A percentile compares a stretch with the other conserved stretches of the same genome.
Evolutionary conservation across 2,329 filamentous ascomycete genomes (phyloP).

Genomic region (Thelonectria rubi): DNA sequence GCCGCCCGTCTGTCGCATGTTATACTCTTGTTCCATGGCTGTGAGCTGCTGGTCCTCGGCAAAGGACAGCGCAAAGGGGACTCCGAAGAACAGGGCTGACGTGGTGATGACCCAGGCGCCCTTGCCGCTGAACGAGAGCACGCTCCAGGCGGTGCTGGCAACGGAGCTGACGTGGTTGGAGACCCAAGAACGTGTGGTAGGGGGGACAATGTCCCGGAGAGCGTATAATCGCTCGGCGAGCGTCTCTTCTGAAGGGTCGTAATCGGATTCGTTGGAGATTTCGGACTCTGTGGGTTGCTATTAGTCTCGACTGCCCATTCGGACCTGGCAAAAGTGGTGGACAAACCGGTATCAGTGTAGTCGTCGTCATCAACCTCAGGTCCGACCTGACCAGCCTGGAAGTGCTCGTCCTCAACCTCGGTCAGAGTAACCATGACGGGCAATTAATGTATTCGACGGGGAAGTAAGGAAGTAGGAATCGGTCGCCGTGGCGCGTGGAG

Average conservation of each 20-base stretch:
- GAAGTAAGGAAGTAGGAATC: constrained; percentile 20
- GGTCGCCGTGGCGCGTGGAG: constrained; percentile 9
- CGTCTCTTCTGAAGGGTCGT: constrained; percentile 66
- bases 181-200: constrained; percentile 74
- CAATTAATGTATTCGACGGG: constrained; percentile 26
- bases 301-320: constrained; percentile 18
- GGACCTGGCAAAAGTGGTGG: constrained; percentile 13
- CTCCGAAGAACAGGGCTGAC: constrained; percentile 86
- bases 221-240: constrained; percentile 76
- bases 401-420: constrained; percentile 97
- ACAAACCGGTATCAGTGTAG: constrained; percentile 90
- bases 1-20: constrained; percentile 90
- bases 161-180: constrained; percentile 68
- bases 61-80: constrained; percentile 92
- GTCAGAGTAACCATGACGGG: constrained; percentile 91
- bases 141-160: constrained; percentile 57
- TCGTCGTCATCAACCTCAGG: constrained; percentile 89
- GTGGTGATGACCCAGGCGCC: constrained; percentile 91
- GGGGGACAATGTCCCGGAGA: constrained; percentile 79
- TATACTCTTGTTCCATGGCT: constrained; percentile 97
- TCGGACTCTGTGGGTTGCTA: constrained; percentile 72
- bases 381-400: constrained; percentile 74
- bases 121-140: constrained; percentile 80
- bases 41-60: constrained; percentile 96
- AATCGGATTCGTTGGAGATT: constrained; percentile 83